Base-by-base conservation (phyloP, 2,329 filamentous ascomycete genomes). In the Grosmannia serpens region DNA sequence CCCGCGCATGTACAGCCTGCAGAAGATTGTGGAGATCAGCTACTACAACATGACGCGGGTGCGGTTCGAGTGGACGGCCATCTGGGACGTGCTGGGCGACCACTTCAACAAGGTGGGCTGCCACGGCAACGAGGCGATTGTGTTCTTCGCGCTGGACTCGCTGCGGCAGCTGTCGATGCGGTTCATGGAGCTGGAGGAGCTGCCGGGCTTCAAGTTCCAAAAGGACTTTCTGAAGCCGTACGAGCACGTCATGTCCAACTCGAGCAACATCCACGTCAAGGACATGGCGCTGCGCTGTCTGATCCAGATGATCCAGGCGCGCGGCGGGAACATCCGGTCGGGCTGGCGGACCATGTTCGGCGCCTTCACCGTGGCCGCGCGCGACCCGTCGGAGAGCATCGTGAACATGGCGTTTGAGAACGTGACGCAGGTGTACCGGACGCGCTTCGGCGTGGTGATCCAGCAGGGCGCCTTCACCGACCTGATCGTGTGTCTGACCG, bases 11-110 rank as follows among this genome's bases (percentile, higher is more conserved):
- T 99, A 96, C 78, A 96, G 91, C 74, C 76, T 99, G 62, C 94
- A 99, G 69, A 99, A 99, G 73, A 83, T 99, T 62, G 95, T 99
- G 20, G 94, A 99, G 72, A 97, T 99, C 71, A 95, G 90, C 70
- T 96, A 96, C 72, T 99, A 99, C 82, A 99, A 99, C 75, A 99
- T 99, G 94, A 91, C 89, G 60, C 86, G 94, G 77, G 92, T 99
- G 41, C 87, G 94, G 66, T 97, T 97, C 66, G 94, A 99, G 70
- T 99, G 94, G 94, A 95, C 88, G 15, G 92, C 88, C 66, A 96
- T 99, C 60, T 99, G 94, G 94, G 88, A 89, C 62, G 88, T 99
- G 1, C 81, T 99, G n/a, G 94, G 94, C 17, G 89, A 96, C 69
- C 95, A 99, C 69, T 99, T 99, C 78, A 97, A 97, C 70, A 87